Percentiles rank a stretch among this genome's conserved stretches.
Conservation (phyloP, 306 rosid species). For the Vigna trinervia region DNA sequence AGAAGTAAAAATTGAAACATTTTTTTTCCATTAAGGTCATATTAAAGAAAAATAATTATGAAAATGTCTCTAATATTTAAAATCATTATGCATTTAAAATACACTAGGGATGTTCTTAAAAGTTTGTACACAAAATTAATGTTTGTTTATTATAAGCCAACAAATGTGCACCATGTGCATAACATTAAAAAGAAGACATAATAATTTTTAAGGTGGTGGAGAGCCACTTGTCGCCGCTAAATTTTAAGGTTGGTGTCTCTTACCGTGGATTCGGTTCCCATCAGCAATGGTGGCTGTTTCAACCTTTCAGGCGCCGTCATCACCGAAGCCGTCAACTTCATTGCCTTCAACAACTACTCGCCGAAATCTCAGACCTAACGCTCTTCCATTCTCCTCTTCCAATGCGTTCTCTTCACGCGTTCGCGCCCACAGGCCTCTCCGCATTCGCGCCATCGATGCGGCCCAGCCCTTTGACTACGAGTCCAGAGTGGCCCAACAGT, state of each 20-base stretch:
- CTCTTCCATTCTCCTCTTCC: not conserved
- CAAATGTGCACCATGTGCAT: no score
- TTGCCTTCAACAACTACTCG: not conserved
- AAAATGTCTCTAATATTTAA: no score
- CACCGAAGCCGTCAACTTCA: not conserved
- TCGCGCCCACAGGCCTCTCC: slow-evolving; percentile 10
- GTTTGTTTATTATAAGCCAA: no score
- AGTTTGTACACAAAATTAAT: no score
- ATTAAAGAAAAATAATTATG: no score
- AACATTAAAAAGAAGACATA: no score
- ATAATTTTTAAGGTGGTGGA: no score
- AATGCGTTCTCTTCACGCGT: not conserved
- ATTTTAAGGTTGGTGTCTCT: no score
- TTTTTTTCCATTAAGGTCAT: no score
- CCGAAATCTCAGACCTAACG: slow-evolving; percentile 13
- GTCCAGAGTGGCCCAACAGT: slow-evolving; percentile 61
- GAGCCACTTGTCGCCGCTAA: not conserved
- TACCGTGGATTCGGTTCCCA: not conserved
- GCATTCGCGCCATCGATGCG: slow-evolving; percentile 68
- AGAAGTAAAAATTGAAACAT: no score
- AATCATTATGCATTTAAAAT: no score
- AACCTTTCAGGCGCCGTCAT: slow-evolving; percentile 35
- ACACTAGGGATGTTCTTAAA: no score
- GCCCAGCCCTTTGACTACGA: slow-evolving; percentile 78
- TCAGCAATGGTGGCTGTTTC: slow-evolving; percentile 31